Evolutionary conservation across 148 eudicot genomes (phyloP), one percentile per base, ranked within the genome.

Genomic region (Rhododendron vialii): DNA sequence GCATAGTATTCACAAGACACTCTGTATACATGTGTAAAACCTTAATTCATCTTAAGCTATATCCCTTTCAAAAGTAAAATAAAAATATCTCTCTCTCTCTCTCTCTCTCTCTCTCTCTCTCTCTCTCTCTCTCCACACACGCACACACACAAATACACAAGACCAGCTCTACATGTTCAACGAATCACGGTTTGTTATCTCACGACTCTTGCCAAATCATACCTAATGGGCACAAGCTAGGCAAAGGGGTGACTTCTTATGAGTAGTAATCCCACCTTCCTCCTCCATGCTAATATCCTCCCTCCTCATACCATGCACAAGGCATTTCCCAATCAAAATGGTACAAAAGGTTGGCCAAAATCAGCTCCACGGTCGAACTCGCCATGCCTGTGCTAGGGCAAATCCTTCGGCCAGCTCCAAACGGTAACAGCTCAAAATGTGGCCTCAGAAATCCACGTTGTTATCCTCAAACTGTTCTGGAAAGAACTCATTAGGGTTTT

Each of bases 211-310:
- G 45, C 45, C 45, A 41, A 41, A 50, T 50, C 53, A 50, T 50
- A 12, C 26, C 69, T 63, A 63, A 63, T 63, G 26, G 69, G 30
- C 26, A 63, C 28, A 63, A 71, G 30, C 30, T 30, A 30, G 76
- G 38, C 76, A 71, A 71, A 71, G 38, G 76, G 35, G 76, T 28
- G 76, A 20, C 45, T 36, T 75, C 45, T 75, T 75, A 75, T 36
- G 79, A 35, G 45, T 36, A 38, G 79, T 75, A 75, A 75, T 75
- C 43, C 79, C 79, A 75, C 79, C 79, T 75, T 75, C 79, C 45
- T 75, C 79, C 36, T 75, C 79, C 79, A 75, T 75, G 79, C 24
- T 75, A 13, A 75, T 33, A 36, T 75, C 79, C 24, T 75, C 79
- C 79, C 41, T 75, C 45, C 38, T 75, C 79, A 75, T 13, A 33